Conservation (phyloP, 805 yeast genomes). For the Nakazawaea ernobii region DNA sequence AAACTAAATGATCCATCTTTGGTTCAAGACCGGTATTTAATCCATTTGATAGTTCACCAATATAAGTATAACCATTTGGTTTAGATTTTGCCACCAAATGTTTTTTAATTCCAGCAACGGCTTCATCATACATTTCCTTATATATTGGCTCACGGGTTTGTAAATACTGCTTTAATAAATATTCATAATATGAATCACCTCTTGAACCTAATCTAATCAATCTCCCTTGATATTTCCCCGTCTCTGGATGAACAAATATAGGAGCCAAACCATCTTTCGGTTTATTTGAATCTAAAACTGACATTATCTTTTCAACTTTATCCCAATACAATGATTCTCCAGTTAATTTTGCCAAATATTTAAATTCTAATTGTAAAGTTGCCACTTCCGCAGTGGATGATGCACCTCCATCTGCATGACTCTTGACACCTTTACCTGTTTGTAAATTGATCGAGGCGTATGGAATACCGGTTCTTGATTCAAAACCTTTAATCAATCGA, state of each 20-base stretch:
- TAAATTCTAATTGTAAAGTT: conserved; percentile 81
- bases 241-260: conserved; percentile 67
- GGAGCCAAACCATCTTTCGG: conserved; percentile 79
- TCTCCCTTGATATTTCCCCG: conserved; percentile 60
- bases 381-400: conserved; percentile 88
- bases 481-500: conserved; percentile 64
- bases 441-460: conserved; percentile 70
- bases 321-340: conserved; percentile 80
- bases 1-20: conserved; percentile 90
- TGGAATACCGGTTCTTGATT: conserved; percentile 64
- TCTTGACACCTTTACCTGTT: conserved; percentile 53
- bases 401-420: conserved; percentile 69
- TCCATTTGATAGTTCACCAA: conserved; percentile 77
- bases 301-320: conserved; percentile 67
- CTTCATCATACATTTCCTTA: conserved; percentile 67
- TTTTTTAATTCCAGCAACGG: conserved; percentile 71
- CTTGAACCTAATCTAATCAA: conserved; percentile 80
- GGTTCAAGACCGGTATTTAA: conserved; percentile 48
- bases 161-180: conserved; percentile 76
- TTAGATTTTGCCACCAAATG: conserved; percentile 54
- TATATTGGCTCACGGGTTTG: conserved; percentile 69
- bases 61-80: conserved; percentile 58
- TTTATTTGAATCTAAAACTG: conserved; percentile 57
- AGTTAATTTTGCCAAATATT: conserved; percentile 72
- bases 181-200: conserved; percentile 92